Percentiles rank a stretch among this genome's conserved stretches.
These are phyloP conservation scores for Globisporangium spiculum DNA, from an alignment of 352 stramenopile genomes.

Conservation along the genomic window DNA sequence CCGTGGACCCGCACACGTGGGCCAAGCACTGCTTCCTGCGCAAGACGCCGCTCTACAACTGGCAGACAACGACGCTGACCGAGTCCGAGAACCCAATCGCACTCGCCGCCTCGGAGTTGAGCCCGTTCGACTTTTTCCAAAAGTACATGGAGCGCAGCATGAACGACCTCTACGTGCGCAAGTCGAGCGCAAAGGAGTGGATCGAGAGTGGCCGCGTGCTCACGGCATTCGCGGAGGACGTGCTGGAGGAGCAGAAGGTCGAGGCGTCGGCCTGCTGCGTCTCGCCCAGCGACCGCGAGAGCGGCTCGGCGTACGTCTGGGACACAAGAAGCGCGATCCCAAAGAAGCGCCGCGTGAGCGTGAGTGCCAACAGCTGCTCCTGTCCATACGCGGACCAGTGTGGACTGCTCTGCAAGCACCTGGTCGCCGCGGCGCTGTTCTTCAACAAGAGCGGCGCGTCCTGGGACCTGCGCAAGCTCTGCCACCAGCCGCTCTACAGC, in stretches of 20 bases:
- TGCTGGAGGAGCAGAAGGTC: conserved; percentile 27
- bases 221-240: conserved; percentile 31
- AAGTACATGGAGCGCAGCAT: conserved; percentile 45
- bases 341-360: conserved; percentile 41
- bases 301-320: conserved; percentile 38
- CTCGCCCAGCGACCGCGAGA: conserved; percentile 36
- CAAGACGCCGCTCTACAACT: conserved; percentile 31
- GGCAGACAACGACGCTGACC: conserved; percentile 26
- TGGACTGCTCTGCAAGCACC: conserved; percentile 39
- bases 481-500: conserved; percentile 27
- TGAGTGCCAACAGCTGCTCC: conserved; percentile 32
- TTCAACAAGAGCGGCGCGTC: conserved; percentile 28
- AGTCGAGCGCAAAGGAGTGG: conserved; percentile 28
- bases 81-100: conserved; percentile 20
- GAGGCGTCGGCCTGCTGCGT: conserved; percentile 34
- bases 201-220: conserved; percentile 22
- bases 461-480: conserved; percentile 33
- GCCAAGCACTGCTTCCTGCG: conserved; percentile 34
- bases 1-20: conserved; percentile 27
- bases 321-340: conserved; percentile 23
- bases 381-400: conserved; percentile 33
- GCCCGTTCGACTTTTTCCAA: conserved; percentile 43
- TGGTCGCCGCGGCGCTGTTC: conserved; percentile 30
- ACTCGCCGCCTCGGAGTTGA: conserved; percentile 18
- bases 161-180: conserved; percentile 33